These are phyloP conservation scores for Phlebiopsis flavidoalba DNA, from an alignment of 768 basidiomycete species.

Conservation along the genomic window DNA sequence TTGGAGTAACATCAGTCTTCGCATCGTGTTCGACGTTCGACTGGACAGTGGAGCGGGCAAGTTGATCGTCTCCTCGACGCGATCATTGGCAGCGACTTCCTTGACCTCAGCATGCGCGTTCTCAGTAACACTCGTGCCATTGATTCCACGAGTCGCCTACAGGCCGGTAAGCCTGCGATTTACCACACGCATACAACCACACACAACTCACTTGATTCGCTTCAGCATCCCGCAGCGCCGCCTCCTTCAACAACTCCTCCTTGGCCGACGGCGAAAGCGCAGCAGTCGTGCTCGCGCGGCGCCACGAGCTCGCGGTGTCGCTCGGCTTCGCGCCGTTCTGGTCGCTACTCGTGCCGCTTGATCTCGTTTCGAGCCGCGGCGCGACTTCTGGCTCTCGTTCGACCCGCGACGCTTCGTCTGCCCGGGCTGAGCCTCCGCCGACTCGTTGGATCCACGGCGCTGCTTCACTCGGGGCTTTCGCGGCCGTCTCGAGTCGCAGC, in stretches of 20 bases:
- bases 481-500: neutral
- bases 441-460: neutral
- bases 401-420: neutral
- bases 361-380: slow-evolving; percentile 1
- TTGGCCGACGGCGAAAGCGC: slow-evolving; percentile 1
- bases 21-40: neutral
- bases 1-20: neutral
- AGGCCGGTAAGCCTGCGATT: neutral
- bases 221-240: slow-evolving; percentile 21
- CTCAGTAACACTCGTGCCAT: slow-evolving; percentile 6
- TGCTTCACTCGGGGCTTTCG: neutral
- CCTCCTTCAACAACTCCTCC: slow-evolving; percentile 17
- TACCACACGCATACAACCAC: neutral
- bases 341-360: neutral
- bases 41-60: neutral
- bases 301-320: slow-evolving; percentile 1
- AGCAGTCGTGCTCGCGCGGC: neutral
- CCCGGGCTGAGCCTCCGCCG: neutral
- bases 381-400: slow-evolving; percentile 3
- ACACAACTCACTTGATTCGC: slow-evolving; percentile 18
- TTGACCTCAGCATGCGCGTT: slow-evolving; percentile 4
- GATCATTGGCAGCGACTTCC: neutral
- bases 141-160: slow-evolving; percentile 20
- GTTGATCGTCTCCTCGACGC: neutral
- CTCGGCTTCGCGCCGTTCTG: neutral